Conservation (phyloP, 2,329 filamentous ascomycete genomes). For the Aspergillus arachidicola region DNA sequence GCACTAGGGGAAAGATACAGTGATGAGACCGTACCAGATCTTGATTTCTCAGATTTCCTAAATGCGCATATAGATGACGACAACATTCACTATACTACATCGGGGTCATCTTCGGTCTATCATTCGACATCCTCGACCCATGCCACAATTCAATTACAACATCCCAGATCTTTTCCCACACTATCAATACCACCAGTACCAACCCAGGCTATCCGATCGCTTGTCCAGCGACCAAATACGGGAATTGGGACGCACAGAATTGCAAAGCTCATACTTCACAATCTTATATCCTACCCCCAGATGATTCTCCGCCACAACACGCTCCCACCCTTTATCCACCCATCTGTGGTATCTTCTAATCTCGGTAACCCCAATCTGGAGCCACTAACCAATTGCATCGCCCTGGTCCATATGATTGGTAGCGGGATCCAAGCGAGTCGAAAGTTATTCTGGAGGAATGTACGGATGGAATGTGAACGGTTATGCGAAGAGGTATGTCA, state of each 20-base stretch:
- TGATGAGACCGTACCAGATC: neutral
- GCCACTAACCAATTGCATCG: neutral
- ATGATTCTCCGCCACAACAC: conserved; percentile 43
- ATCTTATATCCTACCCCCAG: conserved; percentile 45
- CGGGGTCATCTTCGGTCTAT: neutral
- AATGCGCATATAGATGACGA: neutral
- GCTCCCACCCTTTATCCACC: conserved; percentile 50
- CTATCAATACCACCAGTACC: neutral
- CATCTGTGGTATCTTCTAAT: conserved; percentile 8
- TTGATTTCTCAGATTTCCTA: neutral
- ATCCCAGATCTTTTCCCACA: neutral
- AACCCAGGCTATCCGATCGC: neutral
- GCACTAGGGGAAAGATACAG: neutral
- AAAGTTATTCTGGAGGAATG: conserved; percentile 51
- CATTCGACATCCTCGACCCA: neutral
- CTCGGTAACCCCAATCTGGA: neutral
- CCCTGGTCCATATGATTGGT: neutral
- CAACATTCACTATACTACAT: neutral
- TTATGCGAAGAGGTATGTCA: conserved; percentile 38
- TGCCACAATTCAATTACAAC: neutral
- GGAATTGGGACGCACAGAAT: conserved; percentile 34
- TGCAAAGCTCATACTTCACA: conserved; percentile 43
- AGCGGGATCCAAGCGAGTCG: conserved; percentile 29
- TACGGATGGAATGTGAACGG: conserved; percentile 47
- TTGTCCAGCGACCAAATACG: conserved; percentile 6